These are phyloP conservation scores for Cystofilobasidium capitatum DNA, from an alignment of 768 basidiomycete genomes.

Conservation along the genomic window DNA sequence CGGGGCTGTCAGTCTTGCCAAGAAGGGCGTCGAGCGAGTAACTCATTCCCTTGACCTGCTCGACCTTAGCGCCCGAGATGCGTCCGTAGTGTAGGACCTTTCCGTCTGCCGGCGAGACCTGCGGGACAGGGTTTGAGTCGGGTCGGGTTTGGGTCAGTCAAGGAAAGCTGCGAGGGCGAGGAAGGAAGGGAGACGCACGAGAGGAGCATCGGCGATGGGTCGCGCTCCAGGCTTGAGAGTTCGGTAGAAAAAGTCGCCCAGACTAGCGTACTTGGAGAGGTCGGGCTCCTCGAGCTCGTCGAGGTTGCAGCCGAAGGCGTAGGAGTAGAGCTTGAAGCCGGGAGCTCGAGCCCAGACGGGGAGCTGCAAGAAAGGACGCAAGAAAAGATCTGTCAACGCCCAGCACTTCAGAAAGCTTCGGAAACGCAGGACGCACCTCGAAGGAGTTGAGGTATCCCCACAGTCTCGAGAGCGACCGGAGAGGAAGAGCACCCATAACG, in stretches of 20 bases:
- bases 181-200: conserved; percentile 47
- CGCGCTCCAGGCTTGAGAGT: conserved; percentile 69
- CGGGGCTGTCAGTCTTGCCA: conserved; percentile 48
- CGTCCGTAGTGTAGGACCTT: conserved; percentile 83
- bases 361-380: conserved; percentile 40
- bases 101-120: conserved; percentile 94
- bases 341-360: conserved; percentile 92
- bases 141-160: not conserved
- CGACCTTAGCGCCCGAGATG: conserved; percentile 65
- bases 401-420: not conserved
- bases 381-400: not conserved
- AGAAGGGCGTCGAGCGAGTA: conserved; percentile 91
- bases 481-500: conserved; percentile 85
- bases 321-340: conserved; percentile 75
- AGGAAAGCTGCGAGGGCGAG: conserved; percentile 2
- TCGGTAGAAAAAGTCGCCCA: conserved; percentile 96
- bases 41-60: conserved; percentile 95
- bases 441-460: conserved; percentile 95
- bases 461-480: conserved; percentile 86
- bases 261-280: conserved; percentile 64
- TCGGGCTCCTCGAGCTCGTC: conserved; percentile 76
- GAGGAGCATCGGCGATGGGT: conserved; percentile 62
- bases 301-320: conserved; percentile 85
- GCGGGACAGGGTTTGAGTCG: not conserved
- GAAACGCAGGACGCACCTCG: conserved; percentile 40